Base-by-base conservation (phyloP, 2,329 filamentous ascomycete species). In the Xylaria multiplex region DNA sequence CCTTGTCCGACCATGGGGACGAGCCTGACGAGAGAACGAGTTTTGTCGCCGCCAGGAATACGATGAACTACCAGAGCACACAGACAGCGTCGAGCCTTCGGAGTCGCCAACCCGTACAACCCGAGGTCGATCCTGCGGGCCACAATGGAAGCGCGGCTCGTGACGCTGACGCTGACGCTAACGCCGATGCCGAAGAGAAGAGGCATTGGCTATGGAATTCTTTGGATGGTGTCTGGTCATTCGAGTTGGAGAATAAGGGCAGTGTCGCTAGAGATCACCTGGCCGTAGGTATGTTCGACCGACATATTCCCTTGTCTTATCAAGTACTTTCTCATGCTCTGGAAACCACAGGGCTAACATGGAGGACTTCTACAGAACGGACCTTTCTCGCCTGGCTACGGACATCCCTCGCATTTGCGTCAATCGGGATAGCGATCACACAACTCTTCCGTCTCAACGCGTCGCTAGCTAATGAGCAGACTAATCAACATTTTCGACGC, bases 361-460 rank as follows among this genome's bases (percentile, higher is more conserved):
- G 27, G 37, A 32, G 55, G 71, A 45, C 1, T n/a, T 24, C 13
- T 30, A 45, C 40, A 93, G 92, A 96, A 79, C 86, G 92, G 22
- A 96, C 92, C 0, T 96, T 95, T 78, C 86, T 96, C 37, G 92
- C 92, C 61, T 96, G 92, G 92, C 85, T 96, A 49, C 87, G 92
- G 59, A 96, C 92, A 2, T 93, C 91, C 2, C 85, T 96, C 42
- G 89, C 91, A 27, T 96, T 96, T 74, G 91, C 92, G 11, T 91
- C 87, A 40, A 95, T 96, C 71, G 92, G 92, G 64, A 91, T 96
- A 66, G 92, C 91, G 49, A 86, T 96, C 46, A 95, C 92, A 1
- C 92, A 96, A 77, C 87, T 96, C 54, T 95, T 96, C 81, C 90
- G 92, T 30, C 88, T 96, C 64, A 94, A 94, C 81, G 91, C 89